Evolutionary conservation across 2,329 filamentous ascomycete genomes (phyloP).

Genomic region (Neofusicoccum ribis): DNA sequence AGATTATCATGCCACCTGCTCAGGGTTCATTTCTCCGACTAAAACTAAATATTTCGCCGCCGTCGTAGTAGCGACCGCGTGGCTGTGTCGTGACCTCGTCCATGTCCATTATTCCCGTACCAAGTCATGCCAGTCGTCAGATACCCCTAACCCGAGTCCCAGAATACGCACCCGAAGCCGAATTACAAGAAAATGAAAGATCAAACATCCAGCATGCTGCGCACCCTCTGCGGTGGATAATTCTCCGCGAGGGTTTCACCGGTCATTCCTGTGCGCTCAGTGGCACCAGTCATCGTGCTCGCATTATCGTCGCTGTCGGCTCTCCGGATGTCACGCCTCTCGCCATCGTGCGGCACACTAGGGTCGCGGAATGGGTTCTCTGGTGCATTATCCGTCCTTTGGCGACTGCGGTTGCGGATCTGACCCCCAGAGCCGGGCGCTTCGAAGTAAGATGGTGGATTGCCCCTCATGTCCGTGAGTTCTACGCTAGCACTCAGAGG

Average conservation of each 20-base stretch:
- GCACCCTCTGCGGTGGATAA: conserved; percentile 33
- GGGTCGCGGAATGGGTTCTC: conserved; percentile 31
- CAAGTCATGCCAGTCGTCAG: background rate
- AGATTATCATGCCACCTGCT: background rate
- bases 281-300: conserved; percentile 25
- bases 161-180: background rate
- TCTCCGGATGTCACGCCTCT: conserved; percentile 5
- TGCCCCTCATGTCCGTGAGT: conserved; percentile 36
- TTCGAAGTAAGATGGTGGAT: conserved; percentile 24
- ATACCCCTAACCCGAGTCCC: background rate
- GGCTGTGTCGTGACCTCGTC: background rate
- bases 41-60: background rate
- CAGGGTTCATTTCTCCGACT: background rate
- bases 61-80: background rate
- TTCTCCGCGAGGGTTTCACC: conserved; percentile 27
- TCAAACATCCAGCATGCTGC: conserved; percentile 47
- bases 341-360: background rate
- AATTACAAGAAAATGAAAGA: background rate
- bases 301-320: conserved; percentile 24
- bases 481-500: conserved; percentile 36
- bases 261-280: conserved; percentile 27
- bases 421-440: conserved; percentile 18
- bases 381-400: background rate
- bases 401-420: conserved; percentile 3
- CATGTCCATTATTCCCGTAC: background rate